Evolutionary conservation across 495 filamentous ascomycete genomes (phyloP), one percentile per base, ranked within the genome.

Genomic region (Neurospora africana): DNA sequence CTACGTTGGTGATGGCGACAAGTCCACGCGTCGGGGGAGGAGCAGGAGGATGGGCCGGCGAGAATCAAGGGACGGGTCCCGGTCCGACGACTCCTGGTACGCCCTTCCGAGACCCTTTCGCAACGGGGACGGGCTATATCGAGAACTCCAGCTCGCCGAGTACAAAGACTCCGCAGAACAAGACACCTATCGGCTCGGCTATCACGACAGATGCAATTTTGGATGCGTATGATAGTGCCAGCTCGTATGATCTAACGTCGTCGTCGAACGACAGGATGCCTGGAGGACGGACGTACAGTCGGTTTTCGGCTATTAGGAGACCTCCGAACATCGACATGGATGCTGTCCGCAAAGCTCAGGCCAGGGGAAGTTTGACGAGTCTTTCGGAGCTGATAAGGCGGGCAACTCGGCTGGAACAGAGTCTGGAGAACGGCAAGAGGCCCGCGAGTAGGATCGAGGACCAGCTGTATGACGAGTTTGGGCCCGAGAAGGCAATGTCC

Each of bases 381-480:
- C 82, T 99, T 69, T 91, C 93, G 0, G 95, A 98, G 81, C 83
- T 99, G 70, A 98, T 99, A 72, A 86, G 89, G 74, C 87, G 95
- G 67, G 95, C 95, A 4, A 98, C 94, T 1, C 89, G 88, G 74
- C 84, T 98, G 33, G 95, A 95, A 6, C 87, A 94, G 0, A 93
- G 94, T 77, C 86, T 99, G 73, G 96, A 98, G 75, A 91, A 88
- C 72, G 95, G 95, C 5, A 88, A 80, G 74, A 82, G 88, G 73
- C 97, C 95, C 35, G 92, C 89, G 40, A 96, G 93, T 76, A 84
- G 91, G 43, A 82, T 91, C 69, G 86, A 85, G 35, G 83, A 86
- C 40, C 74, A 85, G 65, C 74, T 71, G n/a, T 68, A 70, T 41
- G 80, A 78, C 19, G 70, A 70, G 17, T 72, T 75, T 47, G 78